Evolutionary conservation across 2,329 filamentous ascomycete species (phyloP), one percentile per base, ranked within the genome.

Genomic region (Zymoseptoria brevis): DNA sequence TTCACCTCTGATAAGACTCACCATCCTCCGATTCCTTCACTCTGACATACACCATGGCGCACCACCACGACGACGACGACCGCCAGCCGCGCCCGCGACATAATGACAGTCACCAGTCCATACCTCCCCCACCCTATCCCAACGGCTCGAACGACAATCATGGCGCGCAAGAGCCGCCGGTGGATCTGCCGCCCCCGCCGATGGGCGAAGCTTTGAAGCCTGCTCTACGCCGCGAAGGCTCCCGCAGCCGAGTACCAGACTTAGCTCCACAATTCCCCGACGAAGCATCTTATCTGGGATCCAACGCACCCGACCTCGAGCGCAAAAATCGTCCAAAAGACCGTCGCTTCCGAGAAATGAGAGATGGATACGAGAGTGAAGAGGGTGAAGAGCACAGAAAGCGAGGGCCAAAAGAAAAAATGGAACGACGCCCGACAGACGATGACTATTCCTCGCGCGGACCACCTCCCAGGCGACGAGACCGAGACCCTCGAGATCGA

Each of bases 301-400:
- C 60, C 13, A 61, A 62, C 19, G 67, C 70, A 9, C 69, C 67
- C 8, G 72, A 74, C 57, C 62, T 72, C 51, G 72, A 74, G 62
- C 57, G 64, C 29, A 74, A 73, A 63, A 68, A 66, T 58, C 56
- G 68, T 30, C 62, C 62, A 19, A 60, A 61, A 41, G 64, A 74
- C 50, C 64, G 65, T 45, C 61, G 67, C 48, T 74, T 74, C 61
- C 59, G 72, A 24, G 68, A 72, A 30, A 67, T 68, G 62, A 64
- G 72, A 49, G 69, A 73, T 62, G 72, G 71, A 16, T 74, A 74
- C 62, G 71, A 72, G 58, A 69, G 66, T 52, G 72, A 74, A 53
- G 72, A 74, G 55, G 72, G 72, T 19, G 72, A 74, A 54, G 60
- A 56, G 50, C 66, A 69, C 60, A 62, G 64, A 53, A 63, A 62